Conservation (phyloP, 345 rosid species). For the Brassica incana region DNA sequence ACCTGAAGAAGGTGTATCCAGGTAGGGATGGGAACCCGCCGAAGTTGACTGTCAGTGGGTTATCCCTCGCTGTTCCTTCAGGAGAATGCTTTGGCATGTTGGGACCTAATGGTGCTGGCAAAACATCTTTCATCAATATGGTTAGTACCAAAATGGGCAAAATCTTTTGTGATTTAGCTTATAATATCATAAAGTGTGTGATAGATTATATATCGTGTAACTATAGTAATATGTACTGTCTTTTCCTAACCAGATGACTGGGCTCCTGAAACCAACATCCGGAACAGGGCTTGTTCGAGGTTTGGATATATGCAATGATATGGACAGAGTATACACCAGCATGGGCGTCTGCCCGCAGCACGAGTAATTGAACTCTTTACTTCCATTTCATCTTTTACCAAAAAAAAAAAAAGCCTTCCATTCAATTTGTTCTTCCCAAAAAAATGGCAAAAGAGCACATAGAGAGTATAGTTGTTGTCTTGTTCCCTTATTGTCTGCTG, state of each 20-base stretch:
- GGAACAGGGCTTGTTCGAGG: constrained; percentile 82
- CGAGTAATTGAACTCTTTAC: constrained; percentile 55
- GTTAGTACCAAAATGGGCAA: constrained; percentile 42
- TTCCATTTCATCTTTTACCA: background rate
- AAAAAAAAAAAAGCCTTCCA: too few relatives aligned
- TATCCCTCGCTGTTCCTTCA: constrained; percentile 85
- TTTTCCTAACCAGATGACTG: constrained; percentile 69
- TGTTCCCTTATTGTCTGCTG: constrained; percentile 10
- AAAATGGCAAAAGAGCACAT: background rate
- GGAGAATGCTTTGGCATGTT: constrained; percentile 98
- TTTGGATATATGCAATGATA: constrained; percentile 62
- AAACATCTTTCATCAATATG: constrained; percentile 92
- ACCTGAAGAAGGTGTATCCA: constrained; percentile 78
- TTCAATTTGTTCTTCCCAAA: background rate
- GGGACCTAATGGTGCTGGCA: constrained; percentile 98
- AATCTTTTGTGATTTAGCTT: too few relatives aligned
- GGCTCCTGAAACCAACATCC: constrained; percentile 76
- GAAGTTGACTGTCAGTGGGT: constrained; percentile 77
- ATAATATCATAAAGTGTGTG: too few relatives aligned
- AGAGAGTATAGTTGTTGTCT: background rate
- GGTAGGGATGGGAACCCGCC: constrained; percentile 89
- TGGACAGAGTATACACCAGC: constrained; percentile 80
- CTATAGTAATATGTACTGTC: background rate
- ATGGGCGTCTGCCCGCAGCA: constrained; percentile 99
- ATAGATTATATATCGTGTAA: background rate